Evolutionary conservation across 192 early-diverging fungal species (phyloP), one percentile per base, ranked within the genome.

Genomic region (Obelidium mucronatum): DNA sequence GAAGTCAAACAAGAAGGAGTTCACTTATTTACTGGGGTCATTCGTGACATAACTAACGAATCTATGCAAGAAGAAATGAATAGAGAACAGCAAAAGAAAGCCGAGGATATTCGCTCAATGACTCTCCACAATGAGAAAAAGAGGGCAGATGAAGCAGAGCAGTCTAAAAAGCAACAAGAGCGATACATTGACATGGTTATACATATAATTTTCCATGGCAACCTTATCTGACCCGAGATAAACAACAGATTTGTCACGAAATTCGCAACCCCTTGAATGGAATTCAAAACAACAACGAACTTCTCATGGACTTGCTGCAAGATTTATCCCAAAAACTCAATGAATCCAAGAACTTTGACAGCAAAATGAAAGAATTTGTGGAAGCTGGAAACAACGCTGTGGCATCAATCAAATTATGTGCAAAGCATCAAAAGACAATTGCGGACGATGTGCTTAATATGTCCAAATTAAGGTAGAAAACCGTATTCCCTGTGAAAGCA

Each of bases 21-120:
- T 22, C 84, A 85, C 39, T 37, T 85, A 37, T 85, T 85, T 54
- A 83, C 84, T 13, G 82, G 82, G 17, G 83, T 84, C 35, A 62
- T 78, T 19, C 55, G 78, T 26, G 80, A 85, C 68, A 30, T 85
- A 17, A 82, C 82, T 26, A 67, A 84, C 33, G 78, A 85, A 13
- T 60, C 33, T 26, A 26, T 60, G 8, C 58, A 60, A 33, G 58
- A 60, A 24, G 58, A 60, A 33, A 60, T 60, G 58, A 8, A 19
- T 26, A 24, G 8, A 33, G 58, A 60, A 26, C 58, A 60, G 24
- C 6, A 26, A 60, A 60, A 24, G 24, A 60, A 33, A 24, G 58
- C 8, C 8, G 58, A 60, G 24, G 13, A 60, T 19, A 8, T 60
- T 31, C 58, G 24, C 15, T 60, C 24, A 33, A 8, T 19, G 58